phyloP scores from a whole-genome alignment of 495 filamentous ascomycete species.

The Annulohypoxylon bovei region DNA sequence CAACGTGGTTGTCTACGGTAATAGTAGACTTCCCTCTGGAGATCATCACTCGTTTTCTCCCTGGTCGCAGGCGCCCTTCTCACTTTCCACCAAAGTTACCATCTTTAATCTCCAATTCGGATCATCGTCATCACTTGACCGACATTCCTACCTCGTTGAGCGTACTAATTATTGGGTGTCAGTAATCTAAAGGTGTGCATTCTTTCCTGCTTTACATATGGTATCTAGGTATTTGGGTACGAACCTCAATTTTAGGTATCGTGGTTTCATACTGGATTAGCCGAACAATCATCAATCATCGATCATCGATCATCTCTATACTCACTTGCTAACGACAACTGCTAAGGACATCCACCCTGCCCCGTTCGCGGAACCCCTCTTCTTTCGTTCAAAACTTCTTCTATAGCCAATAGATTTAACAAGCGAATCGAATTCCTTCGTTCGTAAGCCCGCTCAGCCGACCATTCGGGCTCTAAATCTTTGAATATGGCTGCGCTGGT shows the following conservation, averaged over 20 bases:
- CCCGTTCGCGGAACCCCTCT: slow-evolving; percentile 1
- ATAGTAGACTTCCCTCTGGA: slow-evolving; percentile 58
- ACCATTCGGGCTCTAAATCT: slow-evolving; percentile 24
- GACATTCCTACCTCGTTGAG: slow-evolving; percentile 13
- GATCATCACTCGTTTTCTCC: slow-evolving; percentile 51
- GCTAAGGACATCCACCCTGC: not conserved
- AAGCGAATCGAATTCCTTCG: slow-evolving; percentile 35
- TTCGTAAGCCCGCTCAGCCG: slow-evolving; percentile 26
- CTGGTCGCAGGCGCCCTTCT: slow-evolving; percentile 68
- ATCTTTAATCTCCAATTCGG: slow-evolving; percentile 44
- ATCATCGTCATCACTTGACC: slow-evolving; percentile 25
- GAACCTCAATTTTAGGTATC: not conserved
- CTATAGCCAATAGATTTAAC: slow-evolving; percentile 10
- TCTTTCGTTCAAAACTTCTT: not conserved
- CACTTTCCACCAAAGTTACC: slow-evolving; percentile 53
- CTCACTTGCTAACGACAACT: slow-evolving; percentile 14
- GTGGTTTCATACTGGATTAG: not conserved
- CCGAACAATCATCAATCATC: not conserved
- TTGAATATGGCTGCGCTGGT: slow-evolving; percentile 87
- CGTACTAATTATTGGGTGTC: slow-evolving; percentile 11
- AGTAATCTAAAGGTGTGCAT: slow-evolving; percentile 31
- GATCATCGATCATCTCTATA: not conserved
- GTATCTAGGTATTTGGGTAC: not conserved
- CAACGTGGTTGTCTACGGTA: slow-evolving; percentile 57
- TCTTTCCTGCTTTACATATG: not conserved